Evolutionary conservation across 2,329 filamentous ascomycete species (phyloP), one percentile per base, ranked within the genome.

Genomic region (Neonectria hederae): DNA sequence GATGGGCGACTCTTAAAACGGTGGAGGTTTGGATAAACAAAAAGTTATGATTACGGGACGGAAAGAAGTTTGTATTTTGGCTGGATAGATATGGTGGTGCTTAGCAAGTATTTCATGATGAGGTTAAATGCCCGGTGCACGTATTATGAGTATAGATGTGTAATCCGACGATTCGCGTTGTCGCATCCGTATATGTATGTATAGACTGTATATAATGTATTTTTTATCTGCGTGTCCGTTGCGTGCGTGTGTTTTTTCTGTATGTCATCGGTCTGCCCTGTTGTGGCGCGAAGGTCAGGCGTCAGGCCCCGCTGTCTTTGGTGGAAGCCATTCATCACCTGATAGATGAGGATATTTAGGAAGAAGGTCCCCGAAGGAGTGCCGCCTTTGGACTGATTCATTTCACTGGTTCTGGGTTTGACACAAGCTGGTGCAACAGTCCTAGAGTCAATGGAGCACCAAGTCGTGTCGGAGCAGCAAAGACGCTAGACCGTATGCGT

Each of bases 1-100:
- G 80, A 91, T 99, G 92, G 75, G 76, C 69, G 73, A 76, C 57
- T 75, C 71, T 56, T 78, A 75, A 54, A 59, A 48, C 46, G 62
- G 26, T 53, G 62, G 26, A 67, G 52, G 32, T 46, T 49, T 62
- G 53, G 59, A 55, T 67, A 52, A 63, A 43, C 45, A 9, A 63
- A 70, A 72, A 68, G 70, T 65, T 64, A 69, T 54, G 62, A 59
- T 57, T 57, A 55, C 66, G 51, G 49, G 49, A 46, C 62, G 32
- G 56, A 59, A 21, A 52, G 43, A 55, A 63, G 62, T 63, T 67
- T 71, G 68, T 72, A 69, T 72, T 63, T 64, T 65, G 72, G 69
- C 62, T 55, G 70, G 70, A 71, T 73, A 73, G 71, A 73, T 72
- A 73, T 66, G 70, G 69, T 68, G 66, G 71, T 70, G 67, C 62